These are phyloP conservation scores for Naematelia aurantialba DNA, from an alignment of 768 basidiomycete genomes.

Conservation along the genomic window DNA sequence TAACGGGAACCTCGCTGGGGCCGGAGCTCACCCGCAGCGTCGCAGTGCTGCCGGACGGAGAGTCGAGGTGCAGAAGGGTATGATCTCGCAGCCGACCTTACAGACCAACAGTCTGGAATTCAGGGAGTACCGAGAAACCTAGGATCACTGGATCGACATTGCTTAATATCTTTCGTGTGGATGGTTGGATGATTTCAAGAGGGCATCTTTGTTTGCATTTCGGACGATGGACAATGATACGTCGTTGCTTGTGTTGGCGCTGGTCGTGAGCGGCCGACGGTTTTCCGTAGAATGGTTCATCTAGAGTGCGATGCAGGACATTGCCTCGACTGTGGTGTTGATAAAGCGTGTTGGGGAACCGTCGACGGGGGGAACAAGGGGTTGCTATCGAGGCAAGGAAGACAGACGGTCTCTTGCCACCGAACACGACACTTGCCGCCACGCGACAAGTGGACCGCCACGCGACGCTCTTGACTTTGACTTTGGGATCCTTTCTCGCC, in stretches of 20 bases:
- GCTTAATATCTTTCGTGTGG: not conserved
- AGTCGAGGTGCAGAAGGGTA: slow-evolving; percentile 42
- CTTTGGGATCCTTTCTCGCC: no score
- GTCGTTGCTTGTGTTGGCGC: not conserved
- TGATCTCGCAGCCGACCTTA: slow-evolving; percentile 45
- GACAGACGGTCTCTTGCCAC: no score
- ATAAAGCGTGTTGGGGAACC: no score
- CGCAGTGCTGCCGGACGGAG: slow-evolving; percentile 17
- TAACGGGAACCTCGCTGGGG: not conserved
- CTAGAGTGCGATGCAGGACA: not conserved
- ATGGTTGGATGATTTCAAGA: not conserved
- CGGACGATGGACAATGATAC: not conserved
- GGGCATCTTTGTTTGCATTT: not conserved
- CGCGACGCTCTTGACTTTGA: not conserved
- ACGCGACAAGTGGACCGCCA: not conserved
- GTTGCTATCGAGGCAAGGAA: not conserved
- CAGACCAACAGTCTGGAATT: slow-evolving; percentile 48
- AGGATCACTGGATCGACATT: slow-evolving; percentile 1
- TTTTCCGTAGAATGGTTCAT: not conserved
- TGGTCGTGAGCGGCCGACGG: not conserved
- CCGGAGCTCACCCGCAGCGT: slow-evolving; percentile 13
- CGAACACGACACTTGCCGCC: not conserved
- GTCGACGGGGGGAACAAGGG: not conserved
- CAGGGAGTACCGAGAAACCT: slow-evolving; percentile 32
- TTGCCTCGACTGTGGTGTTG: no score